Base-by-base conservation (phyloP, 352 stramenopile genomes). In the Phytopythium litorale region DNA sequence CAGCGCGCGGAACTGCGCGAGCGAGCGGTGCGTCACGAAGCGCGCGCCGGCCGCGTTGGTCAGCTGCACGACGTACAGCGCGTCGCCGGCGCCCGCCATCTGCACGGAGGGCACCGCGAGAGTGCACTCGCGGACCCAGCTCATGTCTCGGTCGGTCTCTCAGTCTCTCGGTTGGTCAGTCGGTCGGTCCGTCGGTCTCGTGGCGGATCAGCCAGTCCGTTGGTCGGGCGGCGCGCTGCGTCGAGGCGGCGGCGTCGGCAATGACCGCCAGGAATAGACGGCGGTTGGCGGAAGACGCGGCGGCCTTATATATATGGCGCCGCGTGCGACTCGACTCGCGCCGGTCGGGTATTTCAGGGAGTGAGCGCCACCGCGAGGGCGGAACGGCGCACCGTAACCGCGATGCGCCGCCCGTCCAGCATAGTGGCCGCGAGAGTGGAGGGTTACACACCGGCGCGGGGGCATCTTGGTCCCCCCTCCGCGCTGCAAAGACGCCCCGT, bases 1-100 rank as follows among this genome's bases (percentile, higher is more conserved):
- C 35, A 91, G 67, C 13, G 56, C 67, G n/a, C 79, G 78, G 68
- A 91, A 91, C 42, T 88, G 79, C 40, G 74, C 79, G 54, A 81
- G 81, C 2, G 76, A 82, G 52, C 76, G 70, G 53, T 74, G 58
- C 8, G 75, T 74, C 42, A 65, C 79, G 4, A 49, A 64, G 18
- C 71, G 66, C 25, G 54, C 30, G 60, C 75, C 63, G 35, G 48
- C 56, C 28, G 59, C 45, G 58, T 65, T 59, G 60, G 58, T 66
- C 58, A 74, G 64, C 18, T 72, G 71, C 61, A 79, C 63, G 35
- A 55, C 48, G 59, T 72, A 69, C 40, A 73, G 68, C 40, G 72
- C 64, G 51, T 67, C 73, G 40, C 66, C 63, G 21, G 9, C 46
- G 48, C 66, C 58, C 28, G 54, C 66, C n/a, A 79, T 58, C 32